Evolutionary conservation across 2,329 filamentous ascomycete genomes (phyloP).

Genomic region (Phyllosticta citriasiana): DNA sequence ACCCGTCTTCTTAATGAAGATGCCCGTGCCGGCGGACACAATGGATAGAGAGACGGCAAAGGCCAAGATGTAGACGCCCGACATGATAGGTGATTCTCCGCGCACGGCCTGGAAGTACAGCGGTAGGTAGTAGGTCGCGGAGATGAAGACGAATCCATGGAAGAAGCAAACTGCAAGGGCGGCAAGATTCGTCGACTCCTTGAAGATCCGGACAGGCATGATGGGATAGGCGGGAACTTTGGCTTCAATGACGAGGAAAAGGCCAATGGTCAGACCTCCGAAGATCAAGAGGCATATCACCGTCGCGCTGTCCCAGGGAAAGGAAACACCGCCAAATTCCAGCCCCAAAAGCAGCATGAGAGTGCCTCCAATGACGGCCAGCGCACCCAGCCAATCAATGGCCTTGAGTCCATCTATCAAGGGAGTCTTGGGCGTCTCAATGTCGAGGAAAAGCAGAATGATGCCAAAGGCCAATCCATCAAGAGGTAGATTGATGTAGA

Average conservation of each 20-base stretch:
- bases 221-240: slow-evolving; percentile 66
- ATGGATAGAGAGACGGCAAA: slow-evolving; percentile 58
- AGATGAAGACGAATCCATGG: slow-evolving; percentile 70
- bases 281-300: slow-evolving; percentile 73
- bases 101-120: slow-evolving; percentile 76
- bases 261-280: slow-evolving; percentile 49
- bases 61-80: slow-evolving; percentile 65
- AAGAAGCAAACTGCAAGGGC: slow-evolving; percentile 57
- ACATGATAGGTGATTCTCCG: slow-evolving; percentile 56
- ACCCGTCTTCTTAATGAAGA: slow-evolving; percentile 39
- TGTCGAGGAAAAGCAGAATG: slow-evolving; percentile 52
- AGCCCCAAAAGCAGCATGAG: slow-evolving; percentile 81
- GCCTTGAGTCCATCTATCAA: slow-evolving; percentile 52
- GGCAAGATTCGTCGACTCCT: slow-evolving; percentile 53
- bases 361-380: slow-evolving; percentile 63
- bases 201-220: slow-evolving; percentile 65
- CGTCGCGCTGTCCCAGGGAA: slow-evolving; percentile 64
- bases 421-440: slow-evolving; percentile 58
- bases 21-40: slow-evolving; percentile 47
- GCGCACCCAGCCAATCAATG: slow-evolving; percentile 56
- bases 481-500: slow-evolving; percentile 55
- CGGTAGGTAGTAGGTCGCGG: slow-evolving; percentile 68
- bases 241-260: slow-evolving; percentile 67
- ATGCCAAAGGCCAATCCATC: slow-evolving; percentile 50
- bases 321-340: slow-evolving; percentile 68